phyloP scores from a whole-genome alignment of 371 early-diverging fungal genomes.

The Apophysomyces ossiformis region DNA sequence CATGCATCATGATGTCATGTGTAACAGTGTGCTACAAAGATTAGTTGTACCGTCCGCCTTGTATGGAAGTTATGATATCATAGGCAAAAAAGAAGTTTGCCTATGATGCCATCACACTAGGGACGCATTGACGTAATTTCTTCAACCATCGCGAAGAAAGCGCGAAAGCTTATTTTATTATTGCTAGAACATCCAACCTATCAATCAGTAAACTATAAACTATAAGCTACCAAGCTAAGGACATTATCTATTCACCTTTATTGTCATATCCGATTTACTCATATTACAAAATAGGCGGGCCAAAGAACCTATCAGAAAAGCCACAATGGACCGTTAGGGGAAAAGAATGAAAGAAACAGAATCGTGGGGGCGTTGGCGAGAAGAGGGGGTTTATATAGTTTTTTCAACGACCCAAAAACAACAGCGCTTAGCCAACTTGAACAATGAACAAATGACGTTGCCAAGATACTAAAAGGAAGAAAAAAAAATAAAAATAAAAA shows the following conservation, averaged over 20 bases:
- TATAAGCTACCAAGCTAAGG: not conserved
- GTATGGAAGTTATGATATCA: constrained; percentile 7
- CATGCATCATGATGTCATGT: not conserved
- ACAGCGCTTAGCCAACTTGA: constrained; percentile 5
- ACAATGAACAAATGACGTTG: constrained; percentile 9
- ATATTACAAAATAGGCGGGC: too few species aligned
- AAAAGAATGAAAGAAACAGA: not conserved
- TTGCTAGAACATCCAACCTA: not conserved
- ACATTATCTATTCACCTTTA: too few species aligned
- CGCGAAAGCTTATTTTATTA: constrained; percentile 4
- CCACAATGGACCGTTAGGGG: not conserved
- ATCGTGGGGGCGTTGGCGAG: not conserved
- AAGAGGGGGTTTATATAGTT: constrained; percentile 1
- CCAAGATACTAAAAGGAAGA: not conserved
- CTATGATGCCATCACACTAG: not conserved
- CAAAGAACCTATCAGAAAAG: too few species aligned
- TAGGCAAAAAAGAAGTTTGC: not conserved
- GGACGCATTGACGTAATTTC: constrained; percentile 8
- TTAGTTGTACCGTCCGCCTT: not conserved
- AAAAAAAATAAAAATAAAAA: not conserved
- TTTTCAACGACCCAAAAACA: not conserved
- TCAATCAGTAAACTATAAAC: not conserved
- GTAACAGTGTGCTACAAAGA: not conserved
- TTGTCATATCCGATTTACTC: too few species aligned
- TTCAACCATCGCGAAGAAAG: not conserved